phyloP scores from a whole-genome alignment of 1,139 yeast genomes.

The Pichia sp. region DNA sequence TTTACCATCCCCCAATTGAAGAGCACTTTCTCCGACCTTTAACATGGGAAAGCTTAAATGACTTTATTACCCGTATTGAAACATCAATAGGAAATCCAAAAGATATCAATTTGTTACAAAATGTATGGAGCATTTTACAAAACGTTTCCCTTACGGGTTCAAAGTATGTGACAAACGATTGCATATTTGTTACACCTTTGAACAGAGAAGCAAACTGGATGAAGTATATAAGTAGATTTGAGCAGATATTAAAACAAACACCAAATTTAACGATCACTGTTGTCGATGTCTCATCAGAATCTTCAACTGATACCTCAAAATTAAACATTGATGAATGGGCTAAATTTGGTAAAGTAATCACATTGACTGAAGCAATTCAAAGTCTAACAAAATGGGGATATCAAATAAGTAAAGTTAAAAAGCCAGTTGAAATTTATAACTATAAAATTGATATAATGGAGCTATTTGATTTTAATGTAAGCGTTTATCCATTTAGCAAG shows the following conservation, averaged over 20 bases:
- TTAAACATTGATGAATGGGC: background rate
- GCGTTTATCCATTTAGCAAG: constrained; percentile 14
- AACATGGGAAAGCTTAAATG: constrained; percentile 2
- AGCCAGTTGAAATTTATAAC: constrained; percentile 13
- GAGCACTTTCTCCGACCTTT: constrained; percentile 2
- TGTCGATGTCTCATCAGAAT: background rate
- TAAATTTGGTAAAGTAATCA: background rate
- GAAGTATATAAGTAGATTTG: background rate
- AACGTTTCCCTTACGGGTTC: background rate
- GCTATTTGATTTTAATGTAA: constrained; percentile 9
- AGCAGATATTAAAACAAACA: background rate
- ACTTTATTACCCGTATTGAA: constrained; percentile 1
- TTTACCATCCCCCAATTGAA: constrained; percentile 3
- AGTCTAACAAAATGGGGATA: constrained; percentile 3
- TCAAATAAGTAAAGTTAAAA: constrained; percentile 8
- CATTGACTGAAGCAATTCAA: constrained; percentile 3
- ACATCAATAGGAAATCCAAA: background rate
- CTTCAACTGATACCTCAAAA: background rate
- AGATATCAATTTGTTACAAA: background rate
- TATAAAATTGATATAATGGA: constrained; percentile 3
- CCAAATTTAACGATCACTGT: background rate
- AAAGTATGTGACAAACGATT: constrained; percentile 1
- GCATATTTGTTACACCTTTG: constrained; percentile 7
- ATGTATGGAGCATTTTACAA: constrained; percentile 3
- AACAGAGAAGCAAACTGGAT: constrained; percentile 7